Evolutionary conservation across 1,284 basidiomycete species (phyloP), one percentile per base, ranked within the genome.

Genomic region (Bjerkandera adusta): DNA sequence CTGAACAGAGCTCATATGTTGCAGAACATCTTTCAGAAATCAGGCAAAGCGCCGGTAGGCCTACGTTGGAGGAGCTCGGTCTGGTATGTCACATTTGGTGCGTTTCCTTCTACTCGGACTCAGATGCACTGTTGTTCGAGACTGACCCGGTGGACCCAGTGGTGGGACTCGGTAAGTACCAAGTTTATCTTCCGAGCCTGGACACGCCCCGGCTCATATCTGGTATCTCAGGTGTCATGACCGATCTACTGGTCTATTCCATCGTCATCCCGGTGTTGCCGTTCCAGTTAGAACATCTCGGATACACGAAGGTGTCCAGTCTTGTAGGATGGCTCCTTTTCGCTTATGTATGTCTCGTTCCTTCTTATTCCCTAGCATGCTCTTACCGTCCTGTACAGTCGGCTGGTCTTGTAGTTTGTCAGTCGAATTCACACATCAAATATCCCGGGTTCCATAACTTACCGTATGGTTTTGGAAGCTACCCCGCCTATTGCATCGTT

Each of bases 191-290:
- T 30, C 13, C 21, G 5, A 26, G 25, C 6, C 10, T n/a, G 16
- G 4, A 38, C n/a, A 25, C 4, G 3, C 12, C 3, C 36, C 36
- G 25, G 18, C 36, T 33, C 13, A 12, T 6, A 20, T 26, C n/a
- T 34, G n/a, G 15, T 45, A 30, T 35, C 45, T 18, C 42, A 86
- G 85, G 83, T 0, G 71, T 88, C 29, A 71, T 75, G 2, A 77
- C 76, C 0, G 85, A 88, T 59, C 58, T 84, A 1, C 65, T 86
- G 13, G 74, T 83, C 1, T 89, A 88, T 56, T 82, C 84, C 1
- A 71, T 84, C 37, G 77, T 87, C 39, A 79, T 86, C 21, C 88
- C 89, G 2, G 81, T 91, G 36, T 70, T 91, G 48, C 89, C 89
- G 0, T 92, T 88, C 59, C 81, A 81, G 36, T 71, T 89, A 5